These are phyloP conservation scores for Hypholoma sublateritium DNA, from an alignment of 768 basidiomycete species.

Conservation along the genomic window DNA sequence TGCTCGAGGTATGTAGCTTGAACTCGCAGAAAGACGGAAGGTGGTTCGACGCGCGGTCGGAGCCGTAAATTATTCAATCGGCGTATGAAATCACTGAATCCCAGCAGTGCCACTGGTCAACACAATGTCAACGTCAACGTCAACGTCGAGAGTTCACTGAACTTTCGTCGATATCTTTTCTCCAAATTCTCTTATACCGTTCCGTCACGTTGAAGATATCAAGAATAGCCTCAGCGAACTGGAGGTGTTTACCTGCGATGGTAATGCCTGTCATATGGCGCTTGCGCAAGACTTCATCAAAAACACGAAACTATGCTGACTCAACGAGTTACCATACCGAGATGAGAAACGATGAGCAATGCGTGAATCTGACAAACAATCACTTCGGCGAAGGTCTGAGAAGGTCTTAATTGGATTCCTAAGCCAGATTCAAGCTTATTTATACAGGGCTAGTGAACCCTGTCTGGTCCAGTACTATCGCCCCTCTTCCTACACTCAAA, in stretches of 20 bases:
- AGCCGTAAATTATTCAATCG: background rate
- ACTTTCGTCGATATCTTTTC: too few relatives aligned
- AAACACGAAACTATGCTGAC: background rate
- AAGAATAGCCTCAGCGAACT: background rate
- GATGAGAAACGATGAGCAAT: slow-evolving; percentile 1
- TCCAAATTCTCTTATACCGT: too few relatives aligned
- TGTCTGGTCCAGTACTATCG: background rate
- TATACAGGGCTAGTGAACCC: background rate
- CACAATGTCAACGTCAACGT: too few relatives aligned
- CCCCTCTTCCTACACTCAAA: background rate
- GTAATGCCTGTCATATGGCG: background rate
- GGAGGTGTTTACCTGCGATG: background rate
- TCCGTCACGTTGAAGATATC: background rate
- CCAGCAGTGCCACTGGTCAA: too few relatives aligned
- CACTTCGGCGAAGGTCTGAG: background rate
- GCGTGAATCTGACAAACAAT: background rate
- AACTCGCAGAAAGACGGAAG: too few relatives aligned
- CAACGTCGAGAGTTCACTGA: too few relatives aligned
- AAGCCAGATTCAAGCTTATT: background rate
- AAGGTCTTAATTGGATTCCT: background rate
- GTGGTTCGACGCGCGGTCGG: too few relatives aligned
- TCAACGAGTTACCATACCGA: background rate
- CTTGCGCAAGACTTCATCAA: background rate
- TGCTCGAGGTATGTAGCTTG: too few relatives aligned
- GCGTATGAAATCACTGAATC: background rate